Evolutionary conservation across 139 green algal genomes (phyloP).

Genomic region (Chlamydomonas sp.): DNA sequence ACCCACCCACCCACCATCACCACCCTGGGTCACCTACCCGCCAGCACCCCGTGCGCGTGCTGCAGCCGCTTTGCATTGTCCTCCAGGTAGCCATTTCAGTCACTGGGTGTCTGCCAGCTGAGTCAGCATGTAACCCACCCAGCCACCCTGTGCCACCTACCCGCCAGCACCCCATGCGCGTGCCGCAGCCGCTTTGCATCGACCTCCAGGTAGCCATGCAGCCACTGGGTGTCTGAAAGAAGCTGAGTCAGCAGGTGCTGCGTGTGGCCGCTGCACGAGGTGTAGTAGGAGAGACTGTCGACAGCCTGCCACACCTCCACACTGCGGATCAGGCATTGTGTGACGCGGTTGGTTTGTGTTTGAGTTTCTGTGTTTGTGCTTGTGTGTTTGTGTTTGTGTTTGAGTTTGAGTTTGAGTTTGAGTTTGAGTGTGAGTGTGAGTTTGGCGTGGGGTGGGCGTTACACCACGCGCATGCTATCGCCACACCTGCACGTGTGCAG

Average conservation of each 20-base stretch:
- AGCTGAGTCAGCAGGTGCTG: slow-evolving; percentile 25
- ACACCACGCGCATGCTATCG: no score
- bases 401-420: neutral
- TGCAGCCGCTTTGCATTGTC: no score
- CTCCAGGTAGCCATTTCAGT: slow-evolving; percentile 41
- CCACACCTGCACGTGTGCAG: no score
- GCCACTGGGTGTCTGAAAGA: slow-evolving; percentile 48
- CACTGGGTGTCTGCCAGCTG: neutral
- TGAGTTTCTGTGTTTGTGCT: neutral
- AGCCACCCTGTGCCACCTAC: slow-evolving; percentile 1
- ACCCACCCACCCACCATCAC: slow-evolving; percentile 2
- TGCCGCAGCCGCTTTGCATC: slow-evolving; percentile 28
- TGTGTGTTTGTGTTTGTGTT: neutral
- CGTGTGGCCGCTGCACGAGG: slow-evolving; percentile 13
- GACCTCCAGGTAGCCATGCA: slow-evolving; percentile 38
- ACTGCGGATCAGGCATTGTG: no score
- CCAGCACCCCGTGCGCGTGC: no score
- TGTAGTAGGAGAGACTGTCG: slow-evolving; percentile 5
- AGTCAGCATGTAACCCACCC: neutral
- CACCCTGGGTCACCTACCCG: neutral
- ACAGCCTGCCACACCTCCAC: neutral
- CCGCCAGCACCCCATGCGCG: neutral
- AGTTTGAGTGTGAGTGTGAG: neutral
- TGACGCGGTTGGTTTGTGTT: neutral
- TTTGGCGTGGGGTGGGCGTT: neutral